phyloP scores from a whole-genome alignment of 495 filamentous ascomycete genomes.

The Bathelium albidoporum region DNA sequence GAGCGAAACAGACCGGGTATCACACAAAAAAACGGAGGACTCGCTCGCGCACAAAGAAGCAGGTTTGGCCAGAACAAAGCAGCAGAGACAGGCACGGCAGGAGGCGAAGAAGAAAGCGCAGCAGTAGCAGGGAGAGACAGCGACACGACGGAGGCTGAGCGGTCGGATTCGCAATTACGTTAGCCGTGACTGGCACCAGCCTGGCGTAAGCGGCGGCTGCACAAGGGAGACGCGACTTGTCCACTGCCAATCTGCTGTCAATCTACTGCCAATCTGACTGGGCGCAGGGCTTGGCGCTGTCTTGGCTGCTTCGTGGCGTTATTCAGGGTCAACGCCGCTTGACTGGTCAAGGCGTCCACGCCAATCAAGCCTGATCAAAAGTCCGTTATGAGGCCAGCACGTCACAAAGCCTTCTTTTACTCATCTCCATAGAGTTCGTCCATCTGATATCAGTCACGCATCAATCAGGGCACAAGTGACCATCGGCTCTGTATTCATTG shows the following conservation, averaged over 20 bases:
- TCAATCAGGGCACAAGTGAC: too few species aligned
- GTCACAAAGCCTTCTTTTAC: not conserved
- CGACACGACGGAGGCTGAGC: conserved; percentile 1
- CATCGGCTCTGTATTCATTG: too few species aligned
- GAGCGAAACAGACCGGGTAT: not conserved
- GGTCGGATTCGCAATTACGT: not conserved
- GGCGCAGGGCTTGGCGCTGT: not conserved
- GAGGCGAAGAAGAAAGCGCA: not conserved
- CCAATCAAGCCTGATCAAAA: not conserved
- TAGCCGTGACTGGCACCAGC: not conserved
- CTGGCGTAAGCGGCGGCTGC: conserved; percentile 4
- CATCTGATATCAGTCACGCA: too few species aligned
- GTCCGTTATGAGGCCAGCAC: not conserved
- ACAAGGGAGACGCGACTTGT: not conserved
- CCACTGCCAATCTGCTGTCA: not conserved
- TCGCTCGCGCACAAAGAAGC: not conserved
- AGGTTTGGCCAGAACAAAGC: not conserved
- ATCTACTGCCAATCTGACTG: not conserved
- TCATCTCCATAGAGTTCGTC: not conserved
- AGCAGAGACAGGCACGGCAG: not conserved
- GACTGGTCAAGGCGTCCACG: too few species aligned
- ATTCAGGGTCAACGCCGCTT: not conserved
- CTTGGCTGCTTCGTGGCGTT: not conserved
- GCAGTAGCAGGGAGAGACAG: not conserved
- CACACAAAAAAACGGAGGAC: not conserved